phyloP scores from a whole-genome alignment of 148 eudicot species.

The Vaccinium darrowii region DNA sequence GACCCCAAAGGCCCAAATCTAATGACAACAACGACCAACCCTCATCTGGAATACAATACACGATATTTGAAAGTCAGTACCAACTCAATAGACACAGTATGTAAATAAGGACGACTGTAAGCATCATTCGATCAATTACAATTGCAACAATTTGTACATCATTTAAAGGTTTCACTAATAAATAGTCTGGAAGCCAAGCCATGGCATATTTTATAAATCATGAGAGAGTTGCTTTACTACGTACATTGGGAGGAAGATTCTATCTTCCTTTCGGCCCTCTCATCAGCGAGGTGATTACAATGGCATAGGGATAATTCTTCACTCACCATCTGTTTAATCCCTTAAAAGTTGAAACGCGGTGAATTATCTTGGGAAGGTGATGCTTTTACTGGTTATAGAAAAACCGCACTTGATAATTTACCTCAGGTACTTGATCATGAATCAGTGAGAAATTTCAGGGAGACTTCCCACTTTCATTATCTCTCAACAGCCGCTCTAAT shows the following conservation, averaged over 20 bases:
- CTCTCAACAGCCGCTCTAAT: constrained; percentile 49
- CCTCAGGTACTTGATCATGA: neutral
- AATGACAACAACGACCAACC: too few relatives aligned
- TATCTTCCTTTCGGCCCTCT: neutral
- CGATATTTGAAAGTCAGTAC: too few relatives aligned
- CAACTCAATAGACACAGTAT: too few relatives aligned
- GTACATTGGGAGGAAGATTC: neutral
- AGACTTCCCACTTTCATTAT: constrained; percentile 4
- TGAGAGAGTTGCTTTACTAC: neutral
- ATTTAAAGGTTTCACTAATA: too few relatives aligned
- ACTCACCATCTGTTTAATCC: neutral
- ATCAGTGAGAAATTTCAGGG: neutral
- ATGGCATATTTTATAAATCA: too few relatives aligned
- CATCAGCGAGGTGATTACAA: neutral
- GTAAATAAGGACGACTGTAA: too few relatives aligned
- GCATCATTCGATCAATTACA: too few relatives aligned
- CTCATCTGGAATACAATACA: too few relatives aligned
- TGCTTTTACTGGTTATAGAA: neutral
- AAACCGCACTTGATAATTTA: neutral
- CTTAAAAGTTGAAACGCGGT: neutral
- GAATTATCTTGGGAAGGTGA: neutral
- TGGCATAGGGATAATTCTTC: neutral
- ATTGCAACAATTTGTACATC: too few relatives aligned
- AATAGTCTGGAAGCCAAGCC: too few relatives aligned
- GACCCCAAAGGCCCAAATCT: too few relatives aligned